Conservation (phyloP, 2,329 filamentous ascomycete species). For the Diaporthe helianthi region DNA sequence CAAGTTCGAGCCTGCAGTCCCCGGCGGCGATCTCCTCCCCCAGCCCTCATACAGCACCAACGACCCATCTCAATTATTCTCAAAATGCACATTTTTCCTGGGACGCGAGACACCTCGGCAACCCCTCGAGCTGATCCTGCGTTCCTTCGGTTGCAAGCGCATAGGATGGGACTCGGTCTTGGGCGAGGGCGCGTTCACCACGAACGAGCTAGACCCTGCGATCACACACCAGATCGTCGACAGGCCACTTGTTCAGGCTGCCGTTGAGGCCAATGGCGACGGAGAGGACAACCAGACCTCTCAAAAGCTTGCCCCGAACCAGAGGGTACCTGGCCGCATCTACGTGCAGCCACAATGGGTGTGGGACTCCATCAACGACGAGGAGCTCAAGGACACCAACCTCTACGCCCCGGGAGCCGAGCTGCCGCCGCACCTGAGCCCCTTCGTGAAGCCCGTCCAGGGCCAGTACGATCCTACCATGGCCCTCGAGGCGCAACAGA, state of each 20-base stretch:
- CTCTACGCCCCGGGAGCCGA: conserved; percentile 89
- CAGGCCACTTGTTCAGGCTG: conserved; percentile 75
- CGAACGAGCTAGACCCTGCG: conserved; percentile 82
- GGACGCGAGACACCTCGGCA: conserved; percentile 92
- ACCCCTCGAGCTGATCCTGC: conserved; percentile 89
- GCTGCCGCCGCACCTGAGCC: conserved; percentile 92
- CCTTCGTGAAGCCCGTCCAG: conserved; percentile 87
- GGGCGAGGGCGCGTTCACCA: conserved; percentile 91
- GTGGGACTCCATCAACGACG: conserved; percentile 95
- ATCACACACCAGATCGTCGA: conserved; percentile 99
- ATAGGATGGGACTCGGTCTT: conserved; percentile 94
- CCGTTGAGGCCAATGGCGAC: conserved; percentile 55
- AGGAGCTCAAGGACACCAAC: conserved; percentile 84
- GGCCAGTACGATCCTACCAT: conserved; percentile 92
- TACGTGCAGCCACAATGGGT: conserved; percentile 99
- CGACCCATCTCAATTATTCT: conserved; percentile 79
- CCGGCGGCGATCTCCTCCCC: conserved; percentile 83
- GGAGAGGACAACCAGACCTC: conserved; percentile 68
- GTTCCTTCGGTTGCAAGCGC: conserved; percentile 93
- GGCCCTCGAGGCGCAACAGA: conserved; percentile 85
- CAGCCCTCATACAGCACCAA: conserved; percentile 75
- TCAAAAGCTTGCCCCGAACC: conserved; percentile 66
- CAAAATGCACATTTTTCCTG: conserved; percentile 88
- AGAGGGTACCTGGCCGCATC: conserved; percentile 85
- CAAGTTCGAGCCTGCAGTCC: conserved; percentile 85